Percentiles rank a stretch among this genome's conserved stretches.
Conservation (phyloP, 2,329 filamentous ascomycete genomes). For the Sclerotiophoma versabilis region DNA sequence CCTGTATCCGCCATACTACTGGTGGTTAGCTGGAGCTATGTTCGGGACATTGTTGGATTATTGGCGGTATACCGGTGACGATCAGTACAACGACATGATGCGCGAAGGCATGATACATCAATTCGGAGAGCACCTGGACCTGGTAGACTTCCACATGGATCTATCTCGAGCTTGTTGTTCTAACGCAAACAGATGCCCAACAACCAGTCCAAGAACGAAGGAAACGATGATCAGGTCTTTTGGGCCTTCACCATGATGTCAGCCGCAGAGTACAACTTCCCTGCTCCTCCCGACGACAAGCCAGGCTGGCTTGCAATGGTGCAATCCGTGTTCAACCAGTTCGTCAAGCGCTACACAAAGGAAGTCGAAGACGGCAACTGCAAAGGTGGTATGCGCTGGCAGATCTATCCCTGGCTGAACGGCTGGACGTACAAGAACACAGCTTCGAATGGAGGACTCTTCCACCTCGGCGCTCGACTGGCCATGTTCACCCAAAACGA, state of each 20-base stretch:
- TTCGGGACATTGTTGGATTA: slow-evolving; percentile 77
- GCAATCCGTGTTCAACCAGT: slow-evolving; percentile 50
- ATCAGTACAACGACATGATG: slow-evolving; percentile 72
- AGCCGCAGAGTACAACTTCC: slow-evolving; percentile 61
- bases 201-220: slow-evolving; percentile 51
- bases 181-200: slow-evolving; percentile 36
- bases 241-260: slow-evolving; percentile 65
- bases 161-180: background rate
- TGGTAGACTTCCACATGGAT: slow-evolving; percentile 24
- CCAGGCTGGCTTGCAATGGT: slow-evolving; percentile 56
- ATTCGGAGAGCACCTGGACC: slow-evolving; percentile 38
- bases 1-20: slow-evolving; percentile 61
- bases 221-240: slow-evolving; percentile 66
- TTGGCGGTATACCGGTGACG: slow-evolving; percentile 82
- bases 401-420: slow-evolving; percentile 45
- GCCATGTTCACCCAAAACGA: slow-evolving; percentile 49
- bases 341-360: slow-evolving; percentile 43
- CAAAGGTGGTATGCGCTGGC: slow-evolving; percentile 48
- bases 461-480: slow-evolving; percentile 48
- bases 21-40: slow-evolving; percentile 79
- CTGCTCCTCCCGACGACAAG: slow-evolving; percentile 48
- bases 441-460: slow-evolving; percentile 49
- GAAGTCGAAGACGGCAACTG: slow-evolving; percentile 35
- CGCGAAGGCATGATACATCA: slow-evolving; percentile 55
- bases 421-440: slow-evolving; percentile 51